Base-by-base conservation (phyloP, 192 early-diverging fungal genomes). In the Backusella liffmaniae region DNA sequence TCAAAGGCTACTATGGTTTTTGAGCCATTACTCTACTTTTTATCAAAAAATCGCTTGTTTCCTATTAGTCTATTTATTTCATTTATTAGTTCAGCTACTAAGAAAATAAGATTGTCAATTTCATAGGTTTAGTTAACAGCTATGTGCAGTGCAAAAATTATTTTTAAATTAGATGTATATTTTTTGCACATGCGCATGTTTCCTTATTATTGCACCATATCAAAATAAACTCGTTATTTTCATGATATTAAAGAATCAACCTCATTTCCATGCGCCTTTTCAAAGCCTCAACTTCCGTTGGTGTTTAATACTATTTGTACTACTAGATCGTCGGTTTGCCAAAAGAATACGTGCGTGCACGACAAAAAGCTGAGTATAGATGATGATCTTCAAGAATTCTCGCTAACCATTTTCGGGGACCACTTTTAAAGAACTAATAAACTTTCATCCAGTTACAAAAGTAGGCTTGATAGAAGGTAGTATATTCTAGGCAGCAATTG, bases 291-390 rank as follows among this genome's bases (percentile, higher is more conserved):
- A 56, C 7, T 56, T 56, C 21, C 23, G 53, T 56, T 56, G 53
- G 53, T 56, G 56, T 29, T 29, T 13, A 62, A 62, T 62, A 62
- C 21, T 29, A 10, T 29, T 62, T 62, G 56, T 62, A 10, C 26
- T 10, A 62, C 56, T 62, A 9, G 56, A 62, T 62, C 23, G 56
- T 62, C 56, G 56, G 56, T 62, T 29, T 62, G 7, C 56, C 56
- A 62, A 62, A 62, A 62, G 26, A 62, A 62, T 62, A 62, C 56
- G 56, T 62, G 56, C 9, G 23, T 62, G 56, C 56, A 62, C 56
- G 56, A 62, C 56, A 29, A 10, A 62, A 62, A 62, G 56, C 56
- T 62, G 56, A 62, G 56, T 62, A 62, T 62, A 62, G 56, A 62
- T 62, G 56, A 29, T 62, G 56, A 62, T 62, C 56, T 62, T 62